Percentiles rank a stretch among this genome's conserved stretches.
Conservation (phyloP, 768 basidiomycete species). For the Termitomyces sp. region DNA sequence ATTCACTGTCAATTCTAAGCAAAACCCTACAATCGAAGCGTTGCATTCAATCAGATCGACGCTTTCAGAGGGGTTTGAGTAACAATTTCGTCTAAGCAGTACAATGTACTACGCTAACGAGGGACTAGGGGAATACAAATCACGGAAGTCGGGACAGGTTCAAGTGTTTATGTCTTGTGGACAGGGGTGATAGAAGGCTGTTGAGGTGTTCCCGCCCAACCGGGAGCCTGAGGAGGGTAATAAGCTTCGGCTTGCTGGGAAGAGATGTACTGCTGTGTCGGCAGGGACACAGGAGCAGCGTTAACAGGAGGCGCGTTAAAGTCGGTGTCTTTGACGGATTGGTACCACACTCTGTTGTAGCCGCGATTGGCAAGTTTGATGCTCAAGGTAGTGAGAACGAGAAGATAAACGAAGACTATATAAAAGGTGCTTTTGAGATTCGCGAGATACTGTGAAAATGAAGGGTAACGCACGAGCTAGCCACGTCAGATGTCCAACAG, state of each 20-base stretch:
- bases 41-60: too few species aligned
- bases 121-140: too few species aligned
- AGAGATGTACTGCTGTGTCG: constrained; percentile 5
- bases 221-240: neutral
- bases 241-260: constrained; percentile 3
- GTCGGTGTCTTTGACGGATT: constrained; percentile 28
- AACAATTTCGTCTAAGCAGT: too few species aligned
- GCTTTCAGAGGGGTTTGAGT: too few species aligned
- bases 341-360: constrained; percentile 30
- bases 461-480: constrained; percentile 30
- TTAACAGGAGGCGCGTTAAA: constrained; percentile 22
- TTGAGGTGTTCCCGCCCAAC: neutral
- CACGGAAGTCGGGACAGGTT: too few species aligned
- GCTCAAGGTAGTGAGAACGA: constrained; percentile 23
- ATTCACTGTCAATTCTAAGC: too few species aligned
- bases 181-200: neutral
- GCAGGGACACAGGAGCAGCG: neutral
- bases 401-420: constrained; percentile 32
- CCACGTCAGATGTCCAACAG: constrained; percentile 43
- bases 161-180: neutral
- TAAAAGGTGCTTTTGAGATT: neutral
- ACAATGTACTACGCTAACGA: too few species aligned
- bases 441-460: neutral
- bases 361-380: constrained; percentile 28
- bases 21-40: too few species aligned